phyloP scores from a whole-genome alignment of 2,329 filamentous ascomycete genomes.

The Colletotrichum sp. region DNA sequence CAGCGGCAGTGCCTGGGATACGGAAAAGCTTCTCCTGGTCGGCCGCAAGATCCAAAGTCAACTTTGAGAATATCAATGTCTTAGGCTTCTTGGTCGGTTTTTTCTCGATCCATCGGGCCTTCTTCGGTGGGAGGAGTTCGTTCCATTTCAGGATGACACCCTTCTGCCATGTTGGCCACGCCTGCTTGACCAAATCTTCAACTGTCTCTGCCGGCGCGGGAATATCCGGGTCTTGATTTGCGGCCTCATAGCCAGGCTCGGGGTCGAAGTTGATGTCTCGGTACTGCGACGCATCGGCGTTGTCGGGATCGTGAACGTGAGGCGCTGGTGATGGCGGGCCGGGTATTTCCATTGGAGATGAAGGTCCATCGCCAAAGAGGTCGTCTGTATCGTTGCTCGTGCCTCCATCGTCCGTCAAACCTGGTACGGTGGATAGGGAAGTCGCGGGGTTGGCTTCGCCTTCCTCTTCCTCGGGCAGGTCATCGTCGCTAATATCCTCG shows the following conservation, averaged over 20 bases:
- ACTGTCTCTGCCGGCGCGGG: conserved; percentile 75
- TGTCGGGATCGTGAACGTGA: conserved; percentile 44
- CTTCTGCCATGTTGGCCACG: conserved; percentile 82
- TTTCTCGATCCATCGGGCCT: conserved; percentile 79
- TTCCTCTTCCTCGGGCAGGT: conserved; percentile 82
- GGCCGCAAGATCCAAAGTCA: conserved; percentile 82
- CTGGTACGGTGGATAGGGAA: conserved; percentile 53
- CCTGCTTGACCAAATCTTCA: conserved; percentile 76
- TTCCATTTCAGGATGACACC: conserved; percentile 80
- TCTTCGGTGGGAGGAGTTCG: conserved; percentile 81
- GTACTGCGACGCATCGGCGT: conserved; percentile 39
- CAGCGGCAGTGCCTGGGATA: conserved; percentile 66
- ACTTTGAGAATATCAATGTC: conserved; percentile 82
- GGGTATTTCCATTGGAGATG: conserved; percentile 51
- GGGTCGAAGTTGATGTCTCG: conserved; percentile 54
- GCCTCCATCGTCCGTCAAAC: conserved; percentile 63
- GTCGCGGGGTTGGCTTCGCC: conserved; percentile 48
- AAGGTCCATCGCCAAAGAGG: conserved; percentile 68
- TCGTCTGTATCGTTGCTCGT: conserved; percentile 68
- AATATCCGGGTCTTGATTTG: conserved; percentile 66
- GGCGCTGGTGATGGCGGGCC: conserved; percentile 49
- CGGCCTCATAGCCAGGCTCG: conserved; percentile 44
- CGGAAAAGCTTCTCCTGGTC: conserved; percentile 89
- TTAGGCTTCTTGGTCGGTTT: conserved; percentile 80
- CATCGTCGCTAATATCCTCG: conserved; percentile 90